Evolutionary conservation across 2,329 filamentous ascomycete species (phyloP).

Genomic region (Aspergillus nomiae): DNA sequence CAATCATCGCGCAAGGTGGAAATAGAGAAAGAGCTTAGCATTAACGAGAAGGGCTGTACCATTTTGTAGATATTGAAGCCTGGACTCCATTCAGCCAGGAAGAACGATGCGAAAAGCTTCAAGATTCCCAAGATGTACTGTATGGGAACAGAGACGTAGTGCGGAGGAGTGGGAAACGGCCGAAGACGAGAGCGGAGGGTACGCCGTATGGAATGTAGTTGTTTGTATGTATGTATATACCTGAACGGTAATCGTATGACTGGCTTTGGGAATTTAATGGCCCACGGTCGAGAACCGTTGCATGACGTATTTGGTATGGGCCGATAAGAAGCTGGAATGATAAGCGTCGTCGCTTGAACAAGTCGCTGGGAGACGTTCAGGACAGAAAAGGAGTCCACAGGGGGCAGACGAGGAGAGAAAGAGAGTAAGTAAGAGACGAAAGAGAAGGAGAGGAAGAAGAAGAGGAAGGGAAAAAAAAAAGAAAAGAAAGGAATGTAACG

Average conservation of each 20-base stretch:
- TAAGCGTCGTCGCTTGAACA: not conserved
- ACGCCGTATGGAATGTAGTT: not conserved
- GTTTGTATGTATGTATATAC: not conserved
- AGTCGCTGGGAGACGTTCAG: not conserved
- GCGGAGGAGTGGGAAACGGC: not conserved
- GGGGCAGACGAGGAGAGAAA: not conserved
- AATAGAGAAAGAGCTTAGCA: not conserved
- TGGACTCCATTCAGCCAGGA: conserved; percentile 30
- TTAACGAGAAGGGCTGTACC: conserved; percentile 25
- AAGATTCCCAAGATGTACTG: not conserved
- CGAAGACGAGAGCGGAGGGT: not conserved
- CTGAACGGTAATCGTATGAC: conserved; percentile 6
- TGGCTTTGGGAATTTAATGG: conserved; percentile 1
- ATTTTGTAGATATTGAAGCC: conserved; percentile 33
- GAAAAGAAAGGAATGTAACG: not conserved
- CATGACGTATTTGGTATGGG: conserved; percentile 1
- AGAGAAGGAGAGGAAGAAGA: conserved; percentile 5
- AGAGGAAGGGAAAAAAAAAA: not conserved
- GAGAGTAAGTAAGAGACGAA: conserved; percentile 5
- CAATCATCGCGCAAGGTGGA: not conserved
- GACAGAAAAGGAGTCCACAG: not conserved
- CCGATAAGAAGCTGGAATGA: not conserved
- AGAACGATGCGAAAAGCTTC: not conserved
- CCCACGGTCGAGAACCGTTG: not conserved
- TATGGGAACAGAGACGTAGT: not conserved